Evolutionary conservation across 1,284 basidiomycete genomes (phyloP).

Genomic region (Rhodotorula sp.): DNA sequence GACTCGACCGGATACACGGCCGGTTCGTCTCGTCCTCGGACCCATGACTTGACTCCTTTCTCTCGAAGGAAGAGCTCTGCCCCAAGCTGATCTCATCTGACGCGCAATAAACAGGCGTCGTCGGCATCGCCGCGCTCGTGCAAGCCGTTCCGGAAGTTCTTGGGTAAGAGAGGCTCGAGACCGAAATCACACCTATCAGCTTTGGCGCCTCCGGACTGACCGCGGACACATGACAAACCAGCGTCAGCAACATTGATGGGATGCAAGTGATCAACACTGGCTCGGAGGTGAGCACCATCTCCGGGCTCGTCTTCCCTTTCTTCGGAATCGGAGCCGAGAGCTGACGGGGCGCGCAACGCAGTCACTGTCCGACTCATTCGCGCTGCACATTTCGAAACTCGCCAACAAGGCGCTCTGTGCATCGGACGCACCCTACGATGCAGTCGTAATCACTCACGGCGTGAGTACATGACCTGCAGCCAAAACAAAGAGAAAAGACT

Average conservation of each 20-base stretch:
- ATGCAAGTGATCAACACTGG: slow-evolving; percentile 43
- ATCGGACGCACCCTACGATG: slow-evolving; percentile 39
- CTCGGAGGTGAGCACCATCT: slow-evolving; percentile 11
- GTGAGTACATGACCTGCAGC: neutral
- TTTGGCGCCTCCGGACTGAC: neutral
- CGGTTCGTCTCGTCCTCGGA: neutral
- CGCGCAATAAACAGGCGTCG: neutral
- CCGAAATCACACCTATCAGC: neutral
- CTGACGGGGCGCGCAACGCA: neutral
- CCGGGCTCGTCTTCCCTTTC: too few species aligned
- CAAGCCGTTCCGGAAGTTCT: slow-evolving; percentile 44
- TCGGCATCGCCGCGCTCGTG: slow-evolving; percentile 20
- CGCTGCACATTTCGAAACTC: slow-evolving; percentile 41
- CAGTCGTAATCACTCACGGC: slow-evolving; percentile 2
- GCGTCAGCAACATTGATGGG: slow-evolving; percentile 43
- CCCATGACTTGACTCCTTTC: too few species aligned
- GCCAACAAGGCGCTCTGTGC: slow-evolving; percentile 44
- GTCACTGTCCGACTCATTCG: slow-evolving; percentile 41
- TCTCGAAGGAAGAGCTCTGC: too few species aligned
- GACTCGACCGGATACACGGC: slow-evolving; percentile 15
- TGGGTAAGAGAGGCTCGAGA: slow-evolving; percentile 3
- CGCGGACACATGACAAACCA: neutral
- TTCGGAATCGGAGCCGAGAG: neutral
- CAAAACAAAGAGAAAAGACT: too few species aligned
- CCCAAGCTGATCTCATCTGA: too few species aligned